Evolutionary conservation across 345 rosid genomes (phyloP), one percentile per base, ranked within the genome.

Genomic region (Euphorbia peplus): DNA sequence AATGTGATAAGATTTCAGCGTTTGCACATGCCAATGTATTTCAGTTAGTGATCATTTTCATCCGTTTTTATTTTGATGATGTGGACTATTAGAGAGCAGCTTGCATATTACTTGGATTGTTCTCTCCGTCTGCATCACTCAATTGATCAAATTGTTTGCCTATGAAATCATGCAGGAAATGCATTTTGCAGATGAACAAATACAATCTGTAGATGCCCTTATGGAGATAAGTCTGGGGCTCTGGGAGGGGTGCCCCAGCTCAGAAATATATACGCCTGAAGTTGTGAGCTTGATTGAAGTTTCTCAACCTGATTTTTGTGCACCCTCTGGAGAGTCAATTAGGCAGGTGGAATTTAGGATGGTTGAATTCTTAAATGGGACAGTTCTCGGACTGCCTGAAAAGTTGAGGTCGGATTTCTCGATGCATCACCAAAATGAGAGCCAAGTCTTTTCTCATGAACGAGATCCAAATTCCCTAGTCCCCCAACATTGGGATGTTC

Each of bases 271-370:
- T 56, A 89, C 75, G 0, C 83, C 90, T 0, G 97, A 93, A 74
- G 75, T 85, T 47, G 61, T 84, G 64, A 78, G 80, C 75, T 79
- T 89, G 32, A 84, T 84, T n/a, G 97, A 90, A 61, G 83, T 81
- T 75, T 79, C 79, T 18, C 91, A 90, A 77, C 97, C 98, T 61
- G 97, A 93, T 85, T 93, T 93, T 81, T 70, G 78, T n/a, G 86
- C 91, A 2, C 98, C 97, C 0, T 81, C 88, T 13, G 98, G 98
- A 60, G 96, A 93, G 81, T 93, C 98, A 53, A 88, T 93, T 11
- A 84, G 98, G 76, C 93, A 90, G 74, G 91, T 93, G 64, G 97
- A 90, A 73, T 90, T 89, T 66, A 84, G 98, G 66, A 86, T 89
- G 88, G 84, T 89, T 80, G 92, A 91, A 77, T 93, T 93, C 83